Percentiles rank a stretch among this genome's conserved stretches.
Conservation (phyloP, 2,329 filamentous ascomycete species). For the Raffaelea ambrosiae region DNA sequence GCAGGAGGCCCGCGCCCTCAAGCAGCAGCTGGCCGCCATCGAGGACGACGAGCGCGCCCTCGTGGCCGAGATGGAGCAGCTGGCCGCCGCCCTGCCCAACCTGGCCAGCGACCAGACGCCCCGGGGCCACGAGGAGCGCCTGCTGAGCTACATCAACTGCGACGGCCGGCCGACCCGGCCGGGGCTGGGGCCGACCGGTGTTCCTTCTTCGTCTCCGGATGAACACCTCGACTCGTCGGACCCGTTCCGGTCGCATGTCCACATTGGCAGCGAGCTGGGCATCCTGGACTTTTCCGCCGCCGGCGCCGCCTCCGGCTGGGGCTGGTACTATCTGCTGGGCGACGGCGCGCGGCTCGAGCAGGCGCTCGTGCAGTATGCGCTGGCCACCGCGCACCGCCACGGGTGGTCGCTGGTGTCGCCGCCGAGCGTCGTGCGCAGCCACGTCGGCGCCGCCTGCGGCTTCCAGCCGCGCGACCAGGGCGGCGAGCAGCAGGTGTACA, state of each 20-base stretch:
- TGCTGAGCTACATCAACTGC: constrained; percentile 74
- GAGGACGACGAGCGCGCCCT: constrained; percentile 54
- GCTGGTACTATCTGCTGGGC: constrained; percentile 94
- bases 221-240: constrained; percentile 18
- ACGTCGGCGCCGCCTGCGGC: constrained; percentile 84
- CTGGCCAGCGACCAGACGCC: constrained; percentile 73
- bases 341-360: constrained; percentile 92
- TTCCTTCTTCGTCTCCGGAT: too few species aligned
- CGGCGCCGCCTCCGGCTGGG: constrained; percentile 82
- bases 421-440: constrained; percentile 83
- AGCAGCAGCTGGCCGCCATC: constrained; percentile 51
- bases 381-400: constrained; percentile 60
- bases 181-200: neutral
- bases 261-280: constrained; percentile 77
- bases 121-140: constrained; percentile 53
- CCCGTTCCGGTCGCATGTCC: constrained; percentile 66
- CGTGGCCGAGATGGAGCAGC: constrained; percentile 56
- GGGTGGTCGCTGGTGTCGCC: constrained; percentile 79
- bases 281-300: constrained; percentile 85
- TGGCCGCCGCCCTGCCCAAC: constrained; percentile 79
- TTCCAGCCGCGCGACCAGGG: constrained; percentile 89
- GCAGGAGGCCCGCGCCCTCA: constrained; percentile 55
- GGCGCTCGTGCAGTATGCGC: constrained; percentile 78
- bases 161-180: constrained; percentile 32
- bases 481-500: constrained; percentile 88